Evolutionary conservation across 345 rosid genomes (phyloP).

Genomic region (Euclidium syriacum): DNA sequence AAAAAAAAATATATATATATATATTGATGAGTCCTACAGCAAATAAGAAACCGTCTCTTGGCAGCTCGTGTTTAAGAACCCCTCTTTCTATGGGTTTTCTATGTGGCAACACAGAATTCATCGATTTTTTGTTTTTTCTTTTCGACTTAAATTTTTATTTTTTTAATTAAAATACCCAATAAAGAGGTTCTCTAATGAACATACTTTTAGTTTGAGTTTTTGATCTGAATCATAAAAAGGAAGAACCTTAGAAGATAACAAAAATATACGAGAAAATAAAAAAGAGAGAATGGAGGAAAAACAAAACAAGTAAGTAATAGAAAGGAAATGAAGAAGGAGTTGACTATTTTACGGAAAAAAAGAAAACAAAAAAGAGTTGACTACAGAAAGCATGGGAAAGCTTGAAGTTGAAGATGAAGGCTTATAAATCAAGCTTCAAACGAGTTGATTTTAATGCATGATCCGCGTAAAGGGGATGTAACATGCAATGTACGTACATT

Average conservation of each 20-base stretch:
- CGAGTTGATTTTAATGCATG: constrained; percentile 20
- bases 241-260: background rate
- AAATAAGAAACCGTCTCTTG: too few relatives aligned
- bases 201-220: too few relatives aligned
- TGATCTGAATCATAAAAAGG: background rate
- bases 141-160: too few relatives aligned
- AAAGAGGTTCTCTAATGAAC: too few relatives aligned
- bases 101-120: too few relatives aligned
- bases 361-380: background rate
- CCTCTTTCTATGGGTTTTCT: too few relatives aligned
- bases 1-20: too few relatives aligned
- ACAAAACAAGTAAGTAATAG: background rate
- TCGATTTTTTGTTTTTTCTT: too few relatives aligned
- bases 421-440: constrained; percentile 1
- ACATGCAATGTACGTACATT: constrained; percentile 25
- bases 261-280: background rate
- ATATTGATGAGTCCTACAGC: too few relatives aligned
- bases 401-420: constrained; percentile 21
- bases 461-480: constrained; percentile 21
- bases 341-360: too few relatives aligned
- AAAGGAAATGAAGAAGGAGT: background rate
- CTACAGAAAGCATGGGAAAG: background rate
- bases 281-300: background rate
- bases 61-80: too few relatives aligned
- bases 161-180: too few relatives aligned